These are phyloP conservation scores for Nicotiana paniculata DNA, from an alignment of 257 asterid genomes.

Conservation along the genomic window DNA sequence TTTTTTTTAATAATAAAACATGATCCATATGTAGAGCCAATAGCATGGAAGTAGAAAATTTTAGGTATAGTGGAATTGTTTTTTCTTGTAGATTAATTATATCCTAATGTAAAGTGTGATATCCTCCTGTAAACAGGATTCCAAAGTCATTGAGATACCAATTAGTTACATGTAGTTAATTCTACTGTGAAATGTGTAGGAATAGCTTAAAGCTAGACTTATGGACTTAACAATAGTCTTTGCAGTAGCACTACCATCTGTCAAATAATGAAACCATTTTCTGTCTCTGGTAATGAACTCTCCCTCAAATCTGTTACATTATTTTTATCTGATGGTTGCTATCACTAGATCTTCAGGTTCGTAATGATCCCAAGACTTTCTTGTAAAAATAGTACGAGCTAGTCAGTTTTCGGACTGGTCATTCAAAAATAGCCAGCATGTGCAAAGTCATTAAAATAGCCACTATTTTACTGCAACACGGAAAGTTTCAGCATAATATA, in stretches of 20 bases:
- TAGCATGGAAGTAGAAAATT: neutral
- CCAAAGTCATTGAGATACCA: neutral
- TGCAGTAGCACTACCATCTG: constrained; percentile 29
- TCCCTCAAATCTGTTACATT: constrained; percentile 28
- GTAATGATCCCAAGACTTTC: constrained; percentile 20
- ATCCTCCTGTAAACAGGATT: neutral
- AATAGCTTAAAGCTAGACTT: neutral
- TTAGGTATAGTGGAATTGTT: neutral
- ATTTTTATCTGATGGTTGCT: constrained; percentile 29
- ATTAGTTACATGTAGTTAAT: neutral
- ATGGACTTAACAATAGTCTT: constrained; percentile 24
- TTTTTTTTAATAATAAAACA: neutral
- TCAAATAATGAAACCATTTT: constrained; percentile 26
- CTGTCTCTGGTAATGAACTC: constrained; percentile 28
- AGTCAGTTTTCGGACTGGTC: too few species aligned
- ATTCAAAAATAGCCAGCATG: too few species aligned
- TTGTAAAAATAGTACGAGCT: too few species aligned
- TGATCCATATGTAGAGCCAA: neutral
- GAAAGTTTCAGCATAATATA: too few species aligned
- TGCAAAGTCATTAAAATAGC: too few species aligned
- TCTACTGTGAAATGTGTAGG: neutral
- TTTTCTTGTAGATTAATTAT: neutral
- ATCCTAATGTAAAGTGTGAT: neutral
- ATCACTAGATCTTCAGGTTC: constrained; percentile 30
- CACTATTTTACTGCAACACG: too few species aligned